These are phyloP conservation scores for Xylaria sp. DNA, from an alignment of 2,329 filamentous ascomycete species.

Conservation along the genomic window DNA sequence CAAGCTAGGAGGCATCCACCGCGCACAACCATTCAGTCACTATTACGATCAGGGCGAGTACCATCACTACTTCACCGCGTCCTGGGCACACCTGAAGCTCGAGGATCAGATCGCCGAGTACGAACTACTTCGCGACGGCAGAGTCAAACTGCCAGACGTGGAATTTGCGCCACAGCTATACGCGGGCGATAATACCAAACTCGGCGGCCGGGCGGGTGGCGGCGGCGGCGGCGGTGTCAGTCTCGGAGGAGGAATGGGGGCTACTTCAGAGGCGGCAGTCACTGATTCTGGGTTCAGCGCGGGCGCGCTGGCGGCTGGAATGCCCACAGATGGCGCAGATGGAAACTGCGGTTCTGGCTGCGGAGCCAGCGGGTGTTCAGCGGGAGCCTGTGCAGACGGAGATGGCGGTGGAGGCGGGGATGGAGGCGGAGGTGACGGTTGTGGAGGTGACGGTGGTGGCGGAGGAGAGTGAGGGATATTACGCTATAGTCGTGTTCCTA, in stretches of 20 bases:
- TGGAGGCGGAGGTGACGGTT: background rate
- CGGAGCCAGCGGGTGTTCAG: background rate
- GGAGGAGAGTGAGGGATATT: background rate
- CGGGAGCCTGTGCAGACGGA: background rate
- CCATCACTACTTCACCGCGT: conserved; percentile 12
- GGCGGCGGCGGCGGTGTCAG: too few relatives aligned
- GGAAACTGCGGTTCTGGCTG: conserved; percentile 4
- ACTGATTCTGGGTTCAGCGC: conserved; percentile 1
- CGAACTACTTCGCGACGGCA: conserved; percentile 10
- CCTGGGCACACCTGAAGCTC: conserved; percentile 4
- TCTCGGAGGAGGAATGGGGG: too few relatives aligned
- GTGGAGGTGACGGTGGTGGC: background rate
- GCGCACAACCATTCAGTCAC: conserved; percentile 12
- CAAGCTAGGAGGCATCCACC: conserved; percentile 14
- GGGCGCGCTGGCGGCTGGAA: background rate
- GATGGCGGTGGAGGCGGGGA: background rate
- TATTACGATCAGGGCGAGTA: conserved; percentile 11
- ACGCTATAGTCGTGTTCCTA: background rate
- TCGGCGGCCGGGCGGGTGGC: background rate
- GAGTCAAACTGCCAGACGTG: conserved; percentile 7
- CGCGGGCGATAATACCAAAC: background rate
- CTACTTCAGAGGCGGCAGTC: too few relatives aligned
- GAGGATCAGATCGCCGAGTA: conserved; percentile 10
- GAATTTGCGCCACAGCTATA: background rate
- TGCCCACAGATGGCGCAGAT: background rate